Evolutionary conservation across 441 rosid genomes (phyloP).

Genomic region (Eutrema salsugineum): DNA sequence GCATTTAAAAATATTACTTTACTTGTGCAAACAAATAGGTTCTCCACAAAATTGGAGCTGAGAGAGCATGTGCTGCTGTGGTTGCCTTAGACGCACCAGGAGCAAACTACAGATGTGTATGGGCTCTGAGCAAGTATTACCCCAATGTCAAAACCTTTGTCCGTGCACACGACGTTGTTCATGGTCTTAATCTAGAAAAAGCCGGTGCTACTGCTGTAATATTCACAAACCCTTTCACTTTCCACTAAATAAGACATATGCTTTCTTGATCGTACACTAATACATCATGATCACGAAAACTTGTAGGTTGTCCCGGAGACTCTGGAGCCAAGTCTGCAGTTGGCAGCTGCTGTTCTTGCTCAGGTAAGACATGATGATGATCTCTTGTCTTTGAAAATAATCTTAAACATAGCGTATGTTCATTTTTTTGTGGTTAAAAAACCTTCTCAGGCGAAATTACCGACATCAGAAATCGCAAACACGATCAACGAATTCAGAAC

Average conservation of each 20-base stretch:
- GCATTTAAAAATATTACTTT: conserved; percentile 12
- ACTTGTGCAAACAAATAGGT: conserved; percentile 49
- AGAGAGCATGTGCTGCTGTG: conserved; percentile 97
- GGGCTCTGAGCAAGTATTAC: conserved; percentile 97
- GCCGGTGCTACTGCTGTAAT: conserved; percentile 98
- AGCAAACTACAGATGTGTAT: conserved; percentile 97
- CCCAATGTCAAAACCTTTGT: conserved; percentile 96
- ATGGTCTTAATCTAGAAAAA: conserved; percentile 93
- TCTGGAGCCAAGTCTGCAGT: conserved; percentile 96
- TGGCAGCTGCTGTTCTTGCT: conserved; percentile 99
- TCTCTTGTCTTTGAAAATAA: not conserved
- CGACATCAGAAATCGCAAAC: conserved; percentile 79
- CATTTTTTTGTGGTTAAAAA: not conserved
- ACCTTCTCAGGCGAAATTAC: conserved; percentile 73
- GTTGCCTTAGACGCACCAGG: conserved; percentile 94
- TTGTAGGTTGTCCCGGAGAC: conserved; percentile 96
- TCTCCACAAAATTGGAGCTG: conserved; percentile 96
- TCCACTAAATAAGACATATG: not conserved
- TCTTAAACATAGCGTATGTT: not conserved
- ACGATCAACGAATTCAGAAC: conserved; percentile 90
- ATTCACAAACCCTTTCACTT: conserved; percentile 26
- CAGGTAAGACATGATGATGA: conserved; percentile 48
- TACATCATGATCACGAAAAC: conserved; percentile 13
- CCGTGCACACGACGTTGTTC: conserved; percentile 97
- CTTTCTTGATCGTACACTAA: not conserved